Base-by-base conservation (phyloP, 2,329 filamentous ascomycete genomes). In the Phyllosticta ampelicida region DNA sequence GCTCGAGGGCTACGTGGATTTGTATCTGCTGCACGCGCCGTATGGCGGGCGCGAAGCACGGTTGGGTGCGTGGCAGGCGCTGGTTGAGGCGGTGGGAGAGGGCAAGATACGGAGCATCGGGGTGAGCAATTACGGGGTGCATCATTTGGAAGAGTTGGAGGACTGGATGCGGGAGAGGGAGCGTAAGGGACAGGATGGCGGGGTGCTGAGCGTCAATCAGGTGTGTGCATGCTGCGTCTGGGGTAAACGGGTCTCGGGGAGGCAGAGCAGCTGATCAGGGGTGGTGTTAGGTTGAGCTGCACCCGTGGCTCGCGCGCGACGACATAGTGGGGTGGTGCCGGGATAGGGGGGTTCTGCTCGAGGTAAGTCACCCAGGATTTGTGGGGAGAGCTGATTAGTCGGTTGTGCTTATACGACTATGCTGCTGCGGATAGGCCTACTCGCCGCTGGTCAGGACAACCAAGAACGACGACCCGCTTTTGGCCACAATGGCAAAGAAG, bases 301-400 rank as follows among this genome's bases (percentile, higher is more conserved):
- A 96, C 72, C 91, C 91, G 0, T 96, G 90, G 90, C 82, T 90
- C 49, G 79, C 84, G 9, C 79, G 90, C n/a, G 75, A 78, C 20
- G 90, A 96, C 66, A 89, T 96, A 61, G 84, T 85, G 9, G 75
- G 81, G 52, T 96, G 90, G 90, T 87, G 87, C 65, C 71, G 78
- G 62, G 77, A 85, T 70, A 70, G 75, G 56, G 71, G 68, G 29
- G 69, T 79, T 1, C 56, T 79, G 4, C 63, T 78, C 20, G 73
- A 79, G 65, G 67, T 66, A 61, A 57, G 58, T 36, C 18, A 10
- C 16, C 48, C 16, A 13, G 30, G 10, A 13, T 10, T 16, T 36
- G 30, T 5, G 30, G n/a, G n/a, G n/a, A n/a, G n/a, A n/a, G n/a
- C n/a, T 16, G 20, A 36, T 18, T 26, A 11, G 52, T 28, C 16